phyloP scores from a whole-genome alignment of 2,329 filamentous ascomycete genomes.

The Cladosporium austrohemisphaericum region DNA sequence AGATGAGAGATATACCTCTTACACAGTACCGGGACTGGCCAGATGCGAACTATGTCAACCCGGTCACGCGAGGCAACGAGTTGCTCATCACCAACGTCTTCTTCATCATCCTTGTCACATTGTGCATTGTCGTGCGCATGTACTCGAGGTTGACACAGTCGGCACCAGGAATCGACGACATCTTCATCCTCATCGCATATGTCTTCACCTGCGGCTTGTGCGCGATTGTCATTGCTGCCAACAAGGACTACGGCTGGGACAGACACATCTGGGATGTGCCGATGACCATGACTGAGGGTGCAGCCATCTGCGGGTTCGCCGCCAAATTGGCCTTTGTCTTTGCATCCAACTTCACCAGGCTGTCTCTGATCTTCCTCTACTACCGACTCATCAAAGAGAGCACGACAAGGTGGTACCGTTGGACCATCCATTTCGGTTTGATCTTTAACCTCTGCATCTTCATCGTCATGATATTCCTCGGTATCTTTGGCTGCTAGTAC shows the following conservation, averaged over 20 bases:
- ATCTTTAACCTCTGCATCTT: conserved; percentile 37
- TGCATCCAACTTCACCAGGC: conserved; percentile 42
- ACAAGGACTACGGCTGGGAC: conserved; percentile 41
- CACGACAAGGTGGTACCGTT: conserved; percentile 37
- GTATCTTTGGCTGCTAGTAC: conserved; percentile 40
- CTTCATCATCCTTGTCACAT: conserved; percentile 36
- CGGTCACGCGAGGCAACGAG: conserved; percentile 37
- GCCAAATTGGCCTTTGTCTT: conserved; percentile 42
- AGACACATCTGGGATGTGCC: conserved; percentile 43
- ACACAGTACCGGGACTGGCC: conserved; percentile 38
- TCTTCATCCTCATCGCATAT: conserved; percentile 39
- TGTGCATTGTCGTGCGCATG: conserved; percentile 37
- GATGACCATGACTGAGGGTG: conserved; percentile 22
- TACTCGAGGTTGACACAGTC: conserved; percentile 40
- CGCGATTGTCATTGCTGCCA: conserved; percentile 40
- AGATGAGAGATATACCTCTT: conserved; percentile 19
- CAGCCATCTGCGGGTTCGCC: conserved; percentile 39
- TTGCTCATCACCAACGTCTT: conserved; percentile 39
- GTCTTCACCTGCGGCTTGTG: conserved; percentile 40
- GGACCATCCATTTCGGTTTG: conserved; percentile 38
- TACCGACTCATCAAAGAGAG: conserved; percentile 43
- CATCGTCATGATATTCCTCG: conserved; percentile 36
- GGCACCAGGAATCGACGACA: conserved; percentile 43
- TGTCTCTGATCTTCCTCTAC: conserved; percentile 46
- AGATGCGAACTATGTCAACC: conserved; percentile 40